These are phyloP conservation scores for Halenospora varia DNA, from an alignment of 495 filamentous ascomycete genomes.

Conservation along the genomic window DNA sequence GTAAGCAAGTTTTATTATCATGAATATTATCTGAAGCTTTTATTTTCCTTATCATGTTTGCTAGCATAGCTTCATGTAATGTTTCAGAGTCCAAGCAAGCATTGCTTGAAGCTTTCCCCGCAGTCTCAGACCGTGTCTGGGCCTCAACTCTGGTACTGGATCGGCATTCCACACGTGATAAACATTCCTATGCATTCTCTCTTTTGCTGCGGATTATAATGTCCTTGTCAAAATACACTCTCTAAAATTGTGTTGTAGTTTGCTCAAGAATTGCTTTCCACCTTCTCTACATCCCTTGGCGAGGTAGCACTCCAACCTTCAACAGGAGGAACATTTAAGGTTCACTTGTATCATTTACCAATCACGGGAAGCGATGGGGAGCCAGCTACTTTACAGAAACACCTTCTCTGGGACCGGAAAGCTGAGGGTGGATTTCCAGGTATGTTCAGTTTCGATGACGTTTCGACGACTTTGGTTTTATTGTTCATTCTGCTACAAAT, in stretches of 20 bases:
- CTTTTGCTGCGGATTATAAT: no score
- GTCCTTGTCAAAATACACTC: no score
- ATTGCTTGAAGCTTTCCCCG: no score
- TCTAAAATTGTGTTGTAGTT: conserved; percentile 48
- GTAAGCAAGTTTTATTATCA: no score
- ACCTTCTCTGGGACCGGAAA: conserved; percentile 85
- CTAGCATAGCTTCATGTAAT: no score
- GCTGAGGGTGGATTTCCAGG: conserved; percentile 85
- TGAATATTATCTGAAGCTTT: not conserved
- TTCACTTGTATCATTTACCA: conserved; percentile 51
- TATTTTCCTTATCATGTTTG: not conserved
- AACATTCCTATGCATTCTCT: no score
- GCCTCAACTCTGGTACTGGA: no score
- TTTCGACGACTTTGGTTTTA: not conserved
- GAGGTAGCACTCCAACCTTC: conserved; percentile 86
- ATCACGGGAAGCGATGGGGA: conserved; percentile 16
- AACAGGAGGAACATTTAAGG: conserved; percentile 79
- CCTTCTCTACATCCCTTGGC: conserved; percentile 79
- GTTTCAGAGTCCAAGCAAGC: no score
- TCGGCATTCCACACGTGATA: no score
- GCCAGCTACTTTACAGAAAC: conserved; percentile 33
- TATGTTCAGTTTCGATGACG: conserved; percentile 32
- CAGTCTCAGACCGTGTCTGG: no score
- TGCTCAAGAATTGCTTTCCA: conserved; percentile 96
- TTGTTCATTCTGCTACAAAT: not conserved